A percentile compares a stretch with the other conserved stretches of the same genome.
Conservation (phyloP, 805 yeast genomes). For the Soucietia sequanensis region DNA sequence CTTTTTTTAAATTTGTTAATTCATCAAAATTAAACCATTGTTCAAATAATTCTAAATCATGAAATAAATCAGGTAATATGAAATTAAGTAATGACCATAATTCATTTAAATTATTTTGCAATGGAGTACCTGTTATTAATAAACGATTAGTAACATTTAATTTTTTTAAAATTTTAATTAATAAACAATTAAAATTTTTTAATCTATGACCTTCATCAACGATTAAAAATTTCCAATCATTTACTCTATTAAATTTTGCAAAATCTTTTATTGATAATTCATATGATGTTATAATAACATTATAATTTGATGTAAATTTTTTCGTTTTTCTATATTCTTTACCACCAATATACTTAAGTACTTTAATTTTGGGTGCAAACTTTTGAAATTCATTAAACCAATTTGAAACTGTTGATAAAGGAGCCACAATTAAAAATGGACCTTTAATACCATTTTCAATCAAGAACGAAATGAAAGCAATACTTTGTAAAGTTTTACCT, state of each 20-base stretch:
- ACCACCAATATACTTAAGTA: constrained; percentile 62
- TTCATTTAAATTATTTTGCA: constrained; percentile 87
- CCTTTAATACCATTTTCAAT: constrained; percentile 77
- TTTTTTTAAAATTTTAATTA: constrained; percentile 69
- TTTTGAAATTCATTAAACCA: constrained; percentile 74
- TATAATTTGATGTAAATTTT: constrained; percentile 29
- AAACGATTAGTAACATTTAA: constrained; percentile 69
- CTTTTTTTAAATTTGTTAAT: constrained; percentile 36
- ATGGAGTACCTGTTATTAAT: constrained; percentile 91
- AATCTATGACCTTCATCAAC: constrained; percentile 96
- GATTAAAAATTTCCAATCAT: constrained; percentile 75
- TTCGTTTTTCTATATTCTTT: constrained; percentile 54
- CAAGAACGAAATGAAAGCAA: constrained; percentile 71
- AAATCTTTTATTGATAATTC: constrained; percentile 76
- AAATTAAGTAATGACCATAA: constrained; percentile 91
- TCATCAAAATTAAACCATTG: constrained; percentile 90
- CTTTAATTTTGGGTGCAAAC: constrained; percentile 72
- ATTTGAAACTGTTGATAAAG: constrained; percentile 79
- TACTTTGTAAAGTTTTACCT: constrained; percentile 90
- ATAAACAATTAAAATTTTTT: constrained; percentile 76
- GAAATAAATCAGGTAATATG: constrained; percentile 88
- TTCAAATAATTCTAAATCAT: constrained; percentile 84
- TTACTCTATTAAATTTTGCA: constrained; percentile 44
- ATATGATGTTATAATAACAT: constrained; percentile 76
- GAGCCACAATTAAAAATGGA: constrained; percentile 77